phyloP scores from a whole-genome alignment of 345 rosid species.

The Euclidium syriacum region DNA sequence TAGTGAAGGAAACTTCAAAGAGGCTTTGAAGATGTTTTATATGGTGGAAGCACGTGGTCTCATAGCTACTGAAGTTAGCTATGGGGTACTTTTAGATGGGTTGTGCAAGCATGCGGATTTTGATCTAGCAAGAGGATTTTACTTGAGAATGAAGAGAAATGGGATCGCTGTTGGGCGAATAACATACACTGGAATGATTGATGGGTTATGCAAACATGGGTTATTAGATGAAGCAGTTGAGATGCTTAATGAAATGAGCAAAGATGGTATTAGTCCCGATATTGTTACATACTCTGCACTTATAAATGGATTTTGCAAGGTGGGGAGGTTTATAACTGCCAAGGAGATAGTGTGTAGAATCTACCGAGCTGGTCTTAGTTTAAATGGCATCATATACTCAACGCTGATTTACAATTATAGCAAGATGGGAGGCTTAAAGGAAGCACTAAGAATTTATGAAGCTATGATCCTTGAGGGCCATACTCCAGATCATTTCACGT shows the following conservation, averaged over 20 bases:
- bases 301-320: constrained; percentile 65
- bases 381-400: constrained; percentile 52
- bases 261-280: constrained; percentile 62
- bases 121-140: constrained; percentile 48
- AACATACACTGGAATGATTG: constrained; percentile 62
- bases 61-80: constrained; percentile 56
- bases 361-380: constrained; percentile 56
- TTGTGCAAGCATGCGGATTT: constrained; percentile 58
- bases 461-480: constrained; percentile 49
- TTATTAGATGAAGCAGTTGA: constrained; percentile 52
- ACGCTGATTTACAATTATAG: constrained; percentile 56
- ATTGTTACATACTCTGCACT: constrained; percentile 71
- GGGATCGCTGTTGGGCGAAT: constrained; percentile 49
- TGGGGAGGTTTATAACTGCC: constrained; percentile 36
- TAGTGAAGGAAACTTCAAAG: constrained; percentile 42
- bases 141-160: constrained; percentile 58
- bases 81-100: constrained; percentile 66
- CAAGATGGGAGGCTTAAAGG: constrained; percentile 44
- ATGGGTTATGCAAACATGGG: constrained; percentile 69
- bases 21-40: constrained; percentile 58
- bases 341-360: constrained; percentile 67
- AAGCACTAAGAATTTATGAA: constrained; percentile 59
- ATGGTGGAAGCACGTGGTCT: constrained; percentile 52
- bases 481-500: constrained; percentile 43
- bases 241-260: constrained; percentile 51